Base-by-base conservation (phyloP, 495 filamentous ascomycete genomes). In the Hypoxylon lenormandii region DNA sequence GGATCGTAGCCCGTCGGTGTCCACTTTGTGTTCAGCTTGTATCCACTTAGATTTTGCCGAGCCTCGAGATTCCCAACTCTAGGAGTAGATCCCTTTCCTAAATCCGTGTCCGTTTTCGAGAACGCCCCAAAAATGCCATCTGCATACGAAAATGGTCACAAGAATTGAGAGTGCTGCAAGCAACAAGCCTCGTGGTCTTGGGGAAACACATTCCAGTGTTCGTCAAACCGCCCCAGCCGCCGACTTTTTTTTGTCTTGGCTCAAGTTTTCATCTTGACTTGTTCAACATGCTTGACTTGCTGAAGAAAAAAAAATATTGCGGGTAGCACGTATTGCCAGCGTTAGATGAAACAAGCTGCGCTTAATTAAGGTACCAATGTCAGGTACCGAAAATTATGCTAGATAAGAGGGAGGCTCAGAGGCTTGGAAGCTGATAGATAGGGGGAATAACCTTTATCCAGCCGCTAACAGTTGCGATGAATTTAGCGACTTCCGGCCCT, bases 361-460 rank as follows among this genome's bases (percentile, higher is more conserved):
- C 52, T 71, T 60, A 71, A 71, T 71, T 71, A 71, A 66, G 63
- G 68, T 66, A 71, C 68, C 45, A 22, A 62, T 66, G 43, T 63
- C 60, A 66, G 18, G 58, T 66, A 71, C 47, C 61, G 30, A 23
- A 53, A 16, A 13, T 66, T 63, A 71, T 71, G 68, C 62, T 19
- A 38, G 56, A 21, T 60, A 48, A 37, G 30, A n/a, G 8, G 15
- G 21, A 18, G 8, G 13, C 36, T 18, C 16, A 30, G 50, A 40
- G 26, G 23, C 23, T 26, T 26, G 23, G 23, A 26, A 26, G 23
- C 23, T 2, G 37, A 23, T 23, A 26, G 40, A 60, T 26, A 60
- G 23, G 48, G 15, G 66, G 67, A 70, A 60, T 61, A 64, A 57
- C 45, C 26, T 57, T 70, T 65, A 65, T 70, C 60, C 56, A 65